A percentile compares a stretch with the other conserved stretches of the same genome.
Conservation (phyloP, 768 basidiomycete genomes). For the Coprinopsis marcescibilis region DNA sequence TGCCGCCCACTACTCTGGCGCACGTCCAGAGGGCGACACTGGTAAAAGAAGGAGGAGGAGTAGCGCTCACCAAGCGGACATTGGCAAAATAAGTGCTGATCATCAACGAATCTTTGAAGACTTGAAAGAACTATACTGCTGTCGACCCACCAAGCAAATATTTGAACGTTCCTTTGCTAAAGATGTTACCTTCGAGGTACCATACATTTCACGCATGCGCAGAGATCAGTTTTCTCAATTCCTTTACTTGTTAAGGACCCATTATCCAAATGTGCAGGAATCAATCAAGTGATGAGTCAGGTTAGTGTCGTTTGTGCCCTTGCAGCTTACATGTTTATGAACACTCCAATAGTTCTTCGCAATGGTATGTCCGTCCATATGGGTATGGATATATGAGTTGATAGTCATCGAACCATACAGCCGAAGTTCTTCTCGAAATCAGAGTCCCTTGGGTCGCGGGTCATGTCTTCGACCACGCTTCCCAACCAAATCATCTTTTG, state of each 20-base stretch:
- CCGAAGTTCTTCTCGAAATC: slow-evolving; percentile 50
- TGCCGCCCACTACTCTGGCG: slow-evolving; percentile 59
- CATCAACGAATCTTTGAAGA: slow-evolving; percentile 52
- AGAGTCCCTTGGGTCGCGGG: slow-evolving; percentile 41
- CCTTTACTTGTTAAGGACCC: slow-evolving; percentile 36
- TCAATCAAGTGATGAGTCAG: slow-evolving; percentile 47
- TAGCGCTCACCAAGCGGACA: slow-evolving; percentile 30
- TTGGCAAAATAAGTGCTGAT: slow-evolving; percentile 24
- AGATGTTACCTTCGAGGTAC: slow-evolving; percentile 54
- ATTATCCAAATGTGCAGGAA: slow-evolving; percentile 42
- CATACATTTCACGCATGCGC: background rate
- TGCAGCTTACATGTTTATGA: background rate
- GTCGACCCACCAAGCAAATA: slow-evolving; percentile 46
- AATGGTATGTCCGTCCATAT: slow-evolving; percentile 22
- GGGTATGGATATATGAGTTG: slow-evolving; percentile 48
- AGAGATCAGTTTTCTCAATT: background rate
- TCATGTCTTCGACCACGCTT: slow-evolving; percentile 51
- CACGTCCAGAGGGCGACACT: slow-evolving; percentile 28
- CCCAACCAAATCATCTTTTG: slow-evolving; percentile 59
- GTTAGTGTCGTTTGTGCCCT: slow-evolving; percentile 29
- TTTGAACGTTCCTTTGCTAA: slow-evolving; percentile 46
- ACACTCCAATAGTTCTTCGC: slow-evolving; percentile 10
- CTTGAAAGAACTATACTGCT: slow-evolving; percentile 51
- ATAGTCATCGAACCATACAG: slow-evolving; percentile 25
- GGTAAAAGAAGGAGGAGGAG: slow-evolving; percentile 31